Evolutionary conservation across 257 asterid genomes (phyloP).

Genomic region (Gynochthodes officinalis): DNA sequence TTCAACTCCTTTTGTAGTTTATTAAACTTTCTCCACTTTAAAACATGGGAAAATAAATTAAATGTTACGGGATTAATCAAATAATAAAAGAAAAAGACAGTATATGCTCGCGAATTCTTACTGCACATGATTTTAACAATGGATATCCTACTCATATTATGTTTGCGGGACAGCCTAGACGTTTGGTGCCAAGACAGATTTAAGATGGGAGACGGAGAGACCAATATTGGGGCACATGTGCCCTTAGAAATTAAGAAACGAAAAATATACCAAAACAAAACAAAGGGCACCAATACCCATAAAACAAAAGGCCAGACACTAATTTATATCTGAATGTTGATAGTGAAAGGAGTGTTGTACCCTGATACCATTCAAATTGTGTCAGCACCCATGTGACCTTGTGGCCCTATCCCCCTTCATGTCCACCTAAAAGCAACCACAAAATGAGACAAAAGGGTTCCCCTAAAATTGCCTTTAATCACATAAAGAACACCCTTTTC

Average conservation of each 20-base stretch:
- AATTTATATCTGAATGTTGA: constrained; percentile 29
- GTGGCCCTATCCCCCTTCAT: constrained; percentile 35
- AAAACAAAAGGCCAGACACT: constrained; percentile 36
- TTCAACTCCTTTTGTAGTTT: too few species aligned
- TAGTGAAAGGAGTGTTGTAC: constrained; percentile 35
- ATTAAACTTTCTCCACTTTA: too few species aligned
- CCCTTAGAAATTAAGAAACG: constrained; percentile 10
- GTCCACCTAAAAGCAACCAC: constrained; percentile 48
- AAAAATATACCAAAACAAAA: constrained; percentile 21
- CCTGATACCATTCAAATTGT: constrained; percentile 34
- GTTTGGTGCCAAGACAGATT: constrained; percentile 7
- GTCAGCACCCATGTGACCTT: constrained; percentile 40
- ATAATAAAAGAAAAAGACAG: too few species aligned
- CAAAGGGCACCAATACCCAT: constrained; percentile 28
- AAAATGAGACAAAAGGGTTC: constrained; percentile 41
- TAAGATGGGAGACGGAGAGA: background rate
- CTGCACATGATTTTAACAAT: too few species aligned
- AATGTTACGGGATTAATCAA: too few species aligned
- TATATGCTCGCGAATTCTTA: too few species aligned
- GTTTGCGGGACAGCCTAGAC: too few species aligned
- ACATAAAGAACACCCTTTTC: constrained; percentile 31
- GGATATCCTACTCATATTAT: too few species aligned
- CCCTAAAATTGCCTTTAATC: constrained; percentile 38
- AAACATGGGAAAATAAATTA: too few species aligned
- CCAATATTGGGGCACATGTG: constrained; percentile 19